Evolutionary conservation across 306 rosid species (phyloP).

Genomic region (Quercus variabilis): DNA sequence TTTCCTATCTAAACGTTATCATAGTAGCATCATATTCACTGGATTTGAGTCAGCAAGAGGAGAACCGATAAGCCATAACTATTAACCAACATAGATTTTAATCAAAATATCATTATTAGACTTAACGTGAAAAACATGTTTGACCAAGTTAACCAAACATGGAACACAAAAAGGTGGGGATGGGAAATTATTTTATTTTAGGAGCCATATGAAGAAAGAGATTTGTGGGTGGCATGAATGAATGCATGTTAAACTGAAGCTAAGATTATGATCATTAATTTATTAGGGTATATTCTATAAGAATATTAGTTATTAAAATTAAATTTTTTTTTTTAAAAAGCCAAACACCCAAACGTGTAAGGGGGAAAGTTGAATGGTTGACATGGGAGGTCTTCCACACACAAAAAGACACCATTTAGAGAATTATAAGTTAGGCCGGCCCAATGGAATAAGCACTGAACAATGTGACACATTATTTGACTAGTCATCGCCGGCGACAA

Average conservation of each 20-base stretch:
- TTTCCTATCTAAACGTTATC: too few relatives aligned
- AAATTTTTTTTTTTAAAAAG: background rate
- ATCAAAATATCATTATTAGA: too few relatives aligned
- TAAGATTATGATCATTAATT: background rate
- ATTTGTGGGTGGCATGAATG: background rate
- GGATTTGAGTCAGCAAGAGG: fast-evolving
- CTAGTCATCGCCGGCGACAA: background rate
- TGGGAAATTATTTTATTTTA: too few relatives aligned
- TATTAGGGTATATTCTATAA: background rate
- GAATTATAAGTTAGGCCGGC: constrained; percentile 2
- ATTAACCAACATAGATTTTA: too few relatives aligned
- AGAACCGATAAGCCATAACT: too few relatives aligned
- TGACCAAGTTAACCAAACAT: too few relatives aligned
- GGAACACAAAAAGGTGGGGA: too few relatives aligned
- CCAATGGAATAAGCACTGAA: background rate
- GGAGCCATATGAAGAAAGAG: background rate
- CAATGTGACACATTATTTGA: background rate
- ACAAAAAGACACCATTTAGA: background rate
- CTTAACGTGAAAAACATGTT: too few relatives aligned
- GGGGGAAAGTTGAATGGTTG: constrained; percentile 5
- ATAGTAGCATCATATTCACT: too few relatives aligned
- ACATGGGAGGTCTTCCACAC: background rate
- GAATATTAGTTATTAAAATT: background rate
- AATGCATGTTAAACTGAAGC: too few relatives aligned
- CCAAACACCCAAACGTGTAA: background rate